These are phyloP conservation scores for Backusella westeae DNA, from an alignment of 192 early-diverging fungal species.

Conservation along the genomic window DNA sequence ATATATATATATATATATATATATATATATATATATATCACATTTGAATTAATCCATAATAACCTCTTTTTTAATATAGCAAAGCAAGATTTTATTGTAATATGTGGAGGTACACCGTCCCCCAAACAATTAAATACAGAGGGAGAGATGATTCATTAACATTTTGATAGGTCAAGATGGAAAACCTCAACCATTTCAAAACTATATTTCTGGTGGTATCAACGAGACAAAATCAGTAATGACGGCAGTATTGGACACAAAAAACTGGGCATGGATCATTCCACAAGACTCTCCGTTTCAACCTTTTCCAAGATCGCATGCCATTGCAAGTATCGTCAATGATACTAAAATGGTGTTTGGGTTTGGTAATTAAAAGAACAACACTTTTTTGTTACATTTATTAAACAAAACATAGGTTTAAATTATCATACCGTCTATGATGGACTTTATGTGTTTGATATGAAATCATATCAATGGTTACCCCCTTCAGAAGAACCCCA, in stretches of 20 bases:
- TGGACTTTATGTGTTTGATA: slow-evolving; percentile 19
- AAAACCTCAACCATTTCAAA: slow-evolving; percentile 19
- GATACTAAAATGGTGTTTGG: slow-evolving; percentile 18
- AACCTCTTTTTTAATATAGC: background rate
- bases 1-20: too few relatives aligned
- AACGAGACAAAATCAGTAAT: slow-evolving; percentile 2
- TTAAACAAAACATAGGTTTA: background rate
- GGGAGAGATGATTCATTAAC: background rate
- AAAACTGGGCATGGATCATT: slow-evolving; percentile 4
- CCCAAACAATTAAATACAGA: background rate
- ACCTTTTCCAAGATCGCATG: slow-evolving; percentile 19
- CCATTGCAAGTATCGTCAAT: slow-evolving; percentile 6
- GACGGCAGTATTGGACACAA: slow-evolving; percentile 4
- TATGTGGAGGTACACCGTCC: slow-evolving; percentile 6
- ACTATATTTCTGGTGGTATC: slow-evolving; percentile 7
- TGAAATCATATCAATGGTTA: background rate
- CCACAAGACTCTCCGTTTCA: slow-evolving; percentile 9
- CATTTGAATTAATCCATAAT: too few relatives aligned
- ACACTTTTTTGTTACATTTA: too few relatives aligned
- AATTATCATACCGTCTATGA: slow-evolving; percentile 21
- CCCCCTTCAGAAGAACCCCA: background rate
- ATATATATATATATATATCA: too few relatives aligned
- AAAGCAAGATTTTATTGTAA: slow-evolving; percentile 5
- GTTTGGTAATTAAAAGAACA: background rate
- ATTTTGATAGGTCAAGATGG: slow-evolving; percentile 6